Evolutionary conservation across 768 basidiomycete species (phyloP).

Genomic region (Calvatia gigantea): DNA sequence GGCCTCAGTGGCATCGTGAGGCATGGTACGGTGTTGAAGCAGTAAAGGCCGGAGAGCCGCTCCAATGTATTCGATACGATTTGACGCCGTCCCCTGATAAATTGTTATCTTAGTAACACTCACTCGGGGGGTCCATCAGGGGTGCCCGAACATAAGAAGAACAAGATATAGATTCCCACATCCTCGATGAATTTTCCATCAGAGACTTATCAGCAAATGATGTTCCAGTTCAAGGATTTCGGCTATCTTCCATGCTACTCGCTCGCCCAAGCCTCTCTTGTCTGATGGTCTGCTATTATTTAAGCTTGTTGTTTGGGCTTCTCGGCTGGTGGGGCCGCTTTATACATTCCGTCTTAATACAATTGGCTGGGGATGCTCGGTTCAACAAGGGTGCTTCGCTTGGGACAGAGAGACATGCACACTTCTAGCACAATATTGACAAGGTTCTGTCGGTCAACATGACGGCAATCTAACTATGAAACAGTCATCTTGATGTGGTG

Average conservation of each 20-base stretch:
- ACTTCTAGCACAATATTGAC: background rate
- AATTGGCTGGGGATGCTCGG: background rate
- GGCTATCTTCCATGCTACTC: background rate
- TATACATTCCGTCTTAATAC: no score
- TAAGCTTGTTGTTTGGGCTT: background rate
- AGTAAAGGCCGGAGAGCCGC: slow-evolving; percentile 12
- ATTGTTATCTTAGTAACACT: no score
- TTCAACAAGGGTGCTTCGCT: background rate
- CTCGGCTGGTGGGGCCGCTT: background rate
- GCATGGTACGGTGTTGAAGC: slow-evolving; percentile 31
- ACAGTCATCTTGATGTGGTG: background rate
- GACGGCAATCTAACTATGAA: background rate
- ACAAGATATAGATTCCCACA: background rate
- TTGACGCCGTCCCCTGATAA: no score
- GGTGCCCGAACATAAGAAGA: no score
- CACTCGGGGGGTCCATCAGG: no score
- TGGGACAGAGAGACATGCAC: background rate
- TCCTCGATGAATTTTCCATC: background rate
- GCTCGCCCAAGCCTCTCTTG: background rate
- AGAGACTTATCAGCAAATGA: background rate
- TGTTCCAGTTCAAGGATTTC: background rate
- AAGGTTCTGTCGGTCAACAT: background rate
- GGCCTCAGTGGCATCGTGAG: slow-evolving; percentile 26
- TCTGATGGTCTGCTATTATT: background rate
- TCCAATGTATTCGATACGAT: no score